Base-by-base conservation (phyloP, 495 filamentous ascomycete genomes). In the Hyaloscypha finlandica region DNA sequence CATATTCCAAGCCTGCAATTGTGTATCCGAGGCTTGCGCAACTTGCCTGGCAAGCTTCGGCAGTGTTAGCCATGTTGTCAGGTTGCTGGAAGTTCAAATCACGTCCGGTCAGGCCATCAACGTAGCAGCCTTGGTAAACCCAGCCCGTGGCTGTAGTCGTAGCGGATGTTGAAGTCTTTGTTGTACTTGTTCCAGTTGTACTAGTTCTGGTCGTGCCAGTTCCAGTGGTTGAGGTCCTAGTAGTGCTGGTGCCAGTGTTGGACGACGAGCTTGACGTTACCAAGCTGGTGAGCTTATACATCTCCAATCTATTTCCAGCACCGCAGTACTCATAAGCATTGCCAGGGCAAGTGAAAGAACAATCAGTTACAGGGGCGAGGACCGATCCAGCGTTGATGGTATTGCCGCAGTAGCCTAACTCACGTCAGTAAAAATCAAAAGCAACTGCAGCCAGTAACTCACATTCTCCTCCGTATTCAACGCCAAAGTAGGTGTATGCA, bases 1-100 rank as follows among this genome's bases (percentile, higher is more conserved):
- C 84, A 67, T 90, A 92, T 73, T 92, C 86, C 16, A 90, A 72
- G 67, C 88, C 90, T 70, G 81, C 86, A 71, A 83, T 87, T 59
- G 64, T 78, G 73, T 84, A 88, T 68, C 83, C 83, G 58, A 76
- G 81, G 58, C 75, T 61, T 35, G 75, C 76, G 75, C 87, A 89
- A 37, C 79, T 80, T 61, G 80, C 70, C 45, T 89, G 75, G 74
- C 89, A 91, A 66, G 76, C 78, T 68, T 83, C 81, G n/a, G 88
- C 74, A 2, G 87, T 90, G 51, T 62, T 65, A 6, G 19, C 53
- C 3, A 33, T 14, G 29, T 53, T 64, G 32, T 66, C 66, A 4
- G 71, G 65, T 62, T 70, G 71, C 42, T 64, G 59, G 56, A 68
- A 42, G 29, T 9, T 53, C 8, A 73, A 52, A 33, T 63, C 66